Evolutionary conservation across 2,329 filamentous ascomycete genomes (phyloP), one percentile per base, ranked within the genome.

Genomic region (Scedosporium dehoogii): DNA sequence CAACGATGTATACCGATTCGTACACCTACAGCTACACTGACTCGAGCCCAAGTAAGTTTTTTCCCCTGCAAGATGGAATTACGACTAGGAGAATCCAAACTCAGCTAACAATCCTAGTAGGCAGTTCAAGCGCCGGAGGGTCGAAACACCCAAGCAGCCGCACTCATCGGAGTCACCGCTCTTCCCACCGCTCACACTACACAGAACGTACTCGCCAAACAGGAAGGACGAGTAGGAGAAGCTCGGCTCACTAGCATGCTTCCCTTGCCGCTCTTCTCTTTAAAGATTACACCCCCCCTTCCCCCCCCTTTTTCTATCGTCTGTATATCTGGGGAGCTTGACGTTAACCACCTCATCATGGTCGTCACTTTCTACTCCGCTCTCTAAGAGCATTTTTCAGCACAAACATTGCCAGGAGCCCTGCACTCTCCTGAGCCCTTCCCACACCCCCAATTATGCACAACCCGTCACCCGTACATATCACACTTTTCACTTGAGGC

Each of bases 11-110:
- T 73, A 80, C 75, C 70, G 81, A 82, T 70, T 84, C 77, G 60
- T 80, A 79, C 65, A 58, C 56, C 27, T 80, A 81, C 69, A 81
- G 78, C 60, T 85, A 83, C 71, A 79, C 78, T 23, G 76, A 73
- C 65, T 77, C 73, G 66, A 79, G 72, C 68, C 78, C 78, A 65
- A 82, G 81, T 83, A 75, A 80, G 81, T 82, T 23, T 23, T 18
- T 41, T 6, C 25, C 58, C 61, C 48, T 58, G 46, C 12, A 64
- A 10, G 33, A 62, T 63, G 21, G 63, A 66, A 59, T 63, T 62
- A 55, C 65, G 1, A 38, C 62, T 48, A 58, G 60, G 51, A 41
- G 41, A 18, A 46, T 10, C 46, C 27, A n/a, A 48, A 25, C 57
- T 38, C 61, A 53, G 59, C 62, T 25, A 58, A n/a, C 23, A 42